A percentile compares a stretch with the other conserved stretches of the same genome.
Conservation (phyloP, 2,329 filamentous ascomycete genomes). For the Epichloe glyceriae region DNA sequence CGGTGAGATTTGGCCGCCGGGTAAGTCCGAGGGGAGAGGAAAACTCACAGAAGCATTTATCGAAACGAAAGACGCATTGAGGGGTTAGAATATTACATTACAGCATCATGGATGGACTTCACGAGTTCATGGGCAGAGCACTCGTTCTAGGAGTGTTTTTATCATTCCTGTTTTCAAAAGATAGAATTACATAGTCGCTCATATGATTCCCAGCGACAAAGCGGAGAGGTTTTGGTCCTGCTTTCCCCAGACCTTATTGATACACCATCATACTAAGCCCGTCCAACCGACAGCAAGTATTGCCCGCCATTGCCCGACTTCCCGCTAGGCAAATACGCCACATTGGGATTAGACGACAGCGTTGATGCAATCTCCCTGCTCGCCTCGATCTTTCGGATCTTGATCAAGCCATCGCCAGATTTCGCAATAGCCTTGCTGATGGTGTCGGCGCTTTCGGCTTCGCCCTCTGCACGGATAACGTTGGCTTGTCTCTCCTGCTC, state of each 20-base stretch:
- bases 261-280: slow-evolving; percentile 18
- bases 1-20: slow-evolving; percentile 31
- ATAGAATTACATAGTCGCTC: slow-evolving; percentile 25
- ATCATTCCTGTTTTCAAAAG: slow-evolving; percentile 7
- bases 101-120: background rate
- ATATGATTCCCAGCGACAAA: slow-evolving; percentile 10
- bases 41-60: slow-evolving; percentile 26
- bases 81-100: background rate
- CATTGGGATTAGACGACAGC: slow-evolving; percentile 80
- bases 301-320: slow-evolving; percentile 45
- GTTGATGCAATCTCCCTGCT: slow-evolving; percentile 91
- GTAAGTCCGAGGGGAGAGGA: slow-evolving; percentile 9
- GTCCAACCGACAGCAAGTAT: slow-evolving; percentile 40
- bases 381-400: slow-evolving; percentile 95
- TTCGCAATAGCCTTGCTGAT: slow-evolving; percentile 91
- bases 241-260: slow-evolving; percentile 1
- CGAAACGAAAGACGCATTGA: slow-evolving; percentile 13
- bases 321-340: slow-evolving; percentile 79
- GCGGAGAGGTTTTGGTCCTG: slow-evolving; percentile 2
- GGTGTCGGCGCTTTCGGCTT: slow-evolving; percentile 91
- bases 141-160: background rate
- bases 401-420: slow-evolving; percentile 81
- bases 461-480: slow-evolving; percentile 95
- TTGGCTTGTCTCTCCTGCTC: slow-evolving; percentile 98
- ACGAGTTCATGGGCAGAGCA: background rate